Evolutionary conservation across 352 stramenopile species (phyloP), one percentile per base, ranked within the genome.

Genomic region (Pythium folliculosum): DNA sequence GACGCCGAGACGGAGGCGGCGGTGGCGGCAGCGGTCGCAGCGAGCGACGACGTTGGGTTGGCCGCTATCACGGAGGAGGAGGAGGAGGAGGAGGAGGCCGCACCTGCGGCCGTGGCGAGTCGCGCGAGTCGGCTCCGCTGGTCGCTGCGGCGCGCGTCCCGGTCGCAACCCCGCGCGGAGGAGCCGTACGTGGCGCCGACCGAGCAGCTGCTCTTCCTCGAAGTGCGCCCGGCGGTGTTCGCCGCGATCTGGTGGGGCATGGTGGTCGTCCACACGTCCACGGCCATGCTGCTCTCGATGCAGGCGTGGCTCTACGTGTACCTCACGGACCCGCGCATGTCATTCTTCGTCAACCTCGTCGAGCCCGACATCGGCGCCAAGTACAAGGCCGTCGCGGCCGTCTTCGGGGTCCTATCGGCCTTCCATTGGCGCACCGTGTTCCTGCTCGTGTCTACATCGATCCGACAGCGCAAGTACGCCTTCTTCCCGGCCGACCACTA

Each of bases 331-430:
- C 73, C 73, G 19, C 68, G 60, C 51, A 59, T 77, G 58, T 43
- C 58, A 32, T 77, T 77, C 57, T 79, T 62, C 17, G 66, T 63
- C 58, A 70, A 79, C 27, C 59, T 77, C 3, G 51, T 79, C 8
- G 64, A 65, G 16, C 73, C 73, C 21, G 35, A 45, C 13, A 60
- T 70, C 27, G 35, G 45, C 30, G 21, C 65, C 25, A 68, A 77
- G 38, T 77, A 77, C 30, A 57, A 5, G 23, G 25, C 64, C 21
- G 53, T 78, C 8, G 65, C 65, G 3, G 53, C 53, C 1, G 49
- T 65, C 4, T 66, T 80, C 35, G 70, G 50, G 40, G 19, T 73
- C 10, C 62, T 56, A 40, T 67, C 65, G 43, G 49, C 22, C 1
- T 63, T 71, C 40, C 65, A 71, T 44, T 71, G 65, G 65, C 52